Base-by-base conservation (phyloP, 1,284 basidiomycete species). In the Puccinia triticina region DNA sequence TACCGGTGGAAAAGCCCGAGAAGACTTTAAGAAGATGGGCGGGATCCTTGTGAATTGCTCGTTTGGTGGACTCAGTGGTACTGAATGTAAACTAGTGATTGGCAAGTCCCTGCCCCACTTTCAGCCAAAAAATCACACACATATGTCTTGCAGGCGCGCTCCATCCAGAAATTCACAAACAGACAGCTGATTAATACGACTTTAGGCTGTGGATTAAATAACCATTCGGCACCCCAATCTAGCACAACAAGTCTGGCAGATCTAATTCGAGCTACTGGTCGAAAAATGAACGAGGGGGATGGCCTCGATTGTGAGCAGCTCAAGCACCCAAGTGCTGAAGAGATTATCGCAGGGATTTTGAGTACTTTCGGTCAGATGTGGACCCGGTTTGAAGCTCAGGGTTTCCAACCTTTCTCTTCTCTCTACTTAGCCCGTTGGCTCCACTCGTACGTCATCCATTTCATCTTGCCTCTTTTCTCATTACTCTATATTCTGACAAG, bases 31-130 rank as follows among this genome's bases (percentile, higher is more conserved):
- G 86, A 98, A 98, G 87, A 88, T 97, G 48, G 94, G 94, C 0
- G 96, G 97, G 0, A 93, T 98, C 34, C 89, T 99, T 29, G 94
- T 99, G 69, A 96, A 93, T 85, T 95, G 94, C 21, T 93, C 91
- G 85, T 96, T 94, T 85, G 88, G 89, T 23, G 91, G 91, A 2
- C 91, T 91, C 0, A 89, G 90, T 72, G 92, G 92, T 12, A 50
- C 21, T 55, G 43, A 74, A 67, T 75, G 57, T 57, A 64, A 74
- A 48, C 57, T 82, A 34, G 43, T 82, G n/a, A 67, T 82, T 75
- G 80, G 80, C 74, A 50, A 48, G 80, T 82, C 11, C 26, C 32
- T 46, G n/a, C 11, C 40, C 40, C 40, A 5, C 67, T 48, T 48
- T 18, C 32, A 46, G 29, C 3, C n/a, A 61, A 61, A 26, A 61